Evolutionary conservation across 2,329 filamentous ascomycete species (phyloP), one percentile per base, ranked within the genome.

Genomic region (Colletotrichum sp.): DNA sequence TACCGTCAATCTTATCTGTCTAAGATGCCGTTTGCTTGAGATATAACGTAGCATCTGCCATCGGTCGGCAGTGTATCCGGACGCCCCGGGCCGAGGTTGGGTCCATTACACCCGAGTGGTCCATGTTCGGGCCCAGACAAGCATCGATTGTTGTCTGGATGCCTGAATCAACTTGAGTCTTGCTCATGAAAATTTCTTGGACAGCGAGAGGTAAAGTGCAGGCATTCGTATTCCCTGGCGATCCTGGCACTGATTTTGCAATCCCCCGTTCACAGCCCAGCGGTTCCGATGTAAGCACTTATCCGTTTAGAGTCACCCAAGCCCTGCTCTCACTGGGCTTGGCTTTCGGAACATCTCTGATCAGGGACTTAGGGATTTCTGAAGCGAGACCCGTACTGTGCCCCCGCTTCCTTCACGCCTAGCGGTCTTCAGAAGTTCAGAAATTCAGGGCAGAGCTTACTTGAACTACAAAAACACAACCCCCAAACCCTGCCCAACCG

Each of bases 301-400:
- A 8, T 59, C 24, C 24, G 15, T 13, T 52, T 52, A 21, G 2
- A 52, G 44, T 21, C 10, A n/a, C 39, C 9, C 39, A 13, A 52
- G 18, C n/a, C 2, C n/a, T 1, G 44, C n/a, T 2, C 2, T 52
- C n/a, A 21, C 44, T 52, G 44, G 10, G 44, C 44, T 2, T 21
- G 1, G 10, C 44, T 1, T 21, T 8, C 8, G 2, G 10, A 13
- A 21, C 44, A 52, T n/a, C 44, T 0, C 0, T 52, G 3, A 13
- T 21, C 1, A 13, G 44, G 18, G 18, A 49, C 44, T 49, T 21
- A 1, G n/a, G n/a, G 18, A 3, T 0, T 1, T 28, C 8, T 13
- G 55, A 28, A 8, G 55, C 24, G 13, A 39, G 34, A 16, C 34
- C 15, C 7, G 34, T 0, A 3, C 39, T 10, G 8, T 10, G 18